A percentile compares a stretch with the other conserved stretches of the same genome.
phyloP scores from a whole-genome alignment of 371 early-diverging fungal species.

The Rozella allomycis region DNA sequence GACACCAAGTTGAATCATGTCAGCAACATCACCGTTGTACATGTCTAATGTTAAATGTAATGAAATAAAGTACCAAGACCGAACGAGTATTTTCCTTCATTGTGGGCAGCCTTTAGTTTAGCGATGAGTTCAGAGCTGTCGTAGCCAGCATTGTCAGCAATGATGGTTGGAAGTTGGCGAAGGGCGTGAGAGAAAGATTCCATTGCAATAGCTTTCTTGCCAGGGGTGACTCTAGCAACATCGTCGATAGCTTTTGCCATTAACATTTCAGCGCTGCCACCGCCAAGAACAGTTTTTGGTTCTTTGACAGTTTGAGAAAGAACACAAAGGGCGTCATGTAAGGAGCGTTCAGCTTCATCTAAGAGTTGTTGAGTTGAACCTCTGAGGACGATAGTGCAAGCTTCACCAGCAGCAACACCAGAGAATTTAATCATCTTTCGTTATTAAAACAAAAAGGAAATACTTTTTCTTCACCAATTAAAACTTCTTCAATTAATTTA shows the following conservation, averaged over 20 bases:
- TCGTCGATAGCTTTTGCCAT: constrained; percentile 93
- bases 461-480: constrained; percentile 87
- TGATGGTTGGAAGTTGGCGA: constrained; percentile 87
- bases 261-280: constrained; percentile 91
- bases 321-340: constrained; percentile 97
- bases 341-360: constrained; percentile 97
- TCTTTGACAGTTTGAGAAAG: constrained; percentile 85
- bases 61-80: constrained; percentile 39
- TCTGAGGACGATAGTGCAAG: constrained; percentile 93
- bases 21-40: constrained; percentile 52
- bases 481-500: constrained; percentile 86
- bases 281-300: constrained; percentile 90
- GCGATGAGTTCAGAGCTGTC: constrained; percentile 84
- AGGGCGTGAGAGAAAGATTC: constrained; percentile 90
- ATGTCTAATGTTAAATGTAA: constrained; percentile 31
- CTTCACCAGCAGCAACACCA: constrained; percentile 86
- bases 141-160: constrained; percentile 97
- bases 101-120: constrained; percentile 76
- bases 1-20: constrained; percentile 73
- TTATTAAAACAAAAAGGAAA: neutral
- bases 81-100: constrained; percentile 46
- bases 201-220: constrained; percentile 91
- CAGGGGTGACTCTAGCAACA: constrained; percentile 68
- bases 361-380: constrained; percentile 92
- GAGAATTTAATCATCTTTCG: constrained; percentile 74